Conservation (phyloP, 2,329 filamentous ascomycete genomes). For the Xylariaceae sp. region DNA sequence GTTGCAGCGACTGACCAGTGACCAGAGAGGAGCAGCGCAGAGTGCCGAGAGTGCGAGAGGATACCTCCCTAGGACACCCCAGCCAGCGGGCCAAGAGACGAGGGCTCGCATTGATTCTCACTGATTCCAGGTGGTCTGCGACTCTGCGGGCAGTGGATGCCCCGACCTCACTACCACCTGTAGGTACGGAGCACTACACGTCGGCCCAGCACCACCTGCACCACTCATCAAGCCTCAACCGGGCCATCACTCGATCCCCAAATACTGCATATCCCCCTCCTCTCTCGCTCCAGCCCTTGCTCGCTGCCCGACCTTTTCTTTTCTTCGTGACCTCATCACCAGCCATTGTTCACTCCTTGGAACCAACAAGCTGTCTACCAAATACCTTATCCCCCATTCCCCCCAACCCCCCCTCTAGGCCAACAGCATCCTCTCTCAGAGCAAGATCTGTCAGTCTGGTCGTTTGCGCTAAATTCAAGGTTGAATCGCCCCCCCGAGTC, state of each 20-base stretch:
- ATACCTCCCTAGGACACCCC: too few species aligned
- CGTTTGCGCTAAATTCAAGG: conserved; percentile 6
- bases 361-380: conserved; percentile 5
- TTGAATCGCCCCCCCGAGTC: conserved; percentile 14
- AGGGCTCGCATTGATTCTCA: too few species aligned
- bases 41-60: too few species aligned
- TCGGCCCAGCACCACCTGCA: too few species aligned
- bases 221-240: too few species aligned
- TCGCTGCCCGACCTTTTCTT: conserved; percentile 17
- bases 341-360: conserved; percentile 17
- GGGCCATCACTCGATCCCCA: conserved; percentile 4
- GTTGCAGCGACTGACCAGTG: too few species aligned
- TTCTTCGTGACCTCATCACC: conserved; percentile 25
- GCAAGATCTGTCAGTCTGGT: conserved; percentile 1
- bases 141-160: too few species aligned
- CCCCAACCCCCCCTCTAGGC: conserved; percentile 1
- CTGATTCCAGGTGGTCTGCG: too few species aligned
- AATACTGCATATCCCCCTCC: conserved; percentile 18
- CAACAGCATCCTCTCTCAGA: neutral
- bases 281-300: conserved; percentile 17
- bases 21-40: too few species aligned
- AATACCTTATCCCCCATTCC: conserved; percentile 1
- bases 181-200: too few species aligned
- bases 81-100: too few species aligned
- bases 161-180: too few species aligned